Conservation (phyloP, 371 early-diverging fungal genomes). For the Mucor racemosus region DNA sequence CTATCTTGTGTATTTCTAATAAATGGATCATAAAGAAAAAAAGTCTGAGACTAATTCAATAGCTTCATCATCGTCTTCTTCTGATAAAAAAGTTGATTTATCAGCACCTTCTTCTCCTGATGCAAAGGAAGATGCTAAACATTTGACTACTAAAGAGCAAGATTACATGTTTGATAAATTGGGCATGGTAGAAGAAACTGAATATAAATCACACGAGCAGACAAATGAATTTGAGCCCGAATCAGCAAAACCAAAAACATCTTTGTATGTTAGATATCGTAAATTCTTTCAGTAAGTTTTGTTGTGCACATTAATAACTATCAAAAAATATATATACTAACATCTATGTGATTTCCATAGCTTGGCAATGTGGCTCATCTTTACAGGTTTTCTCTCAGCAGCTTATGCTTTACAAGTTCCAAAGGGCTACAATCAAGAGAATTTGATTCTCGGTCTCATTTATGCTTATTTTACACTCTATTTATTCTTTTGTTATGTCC, state of each 20-base stretch:
- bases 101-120: not conserved
- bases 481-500: conserved; percentile 42
- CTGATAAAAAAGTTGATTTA: not conserved
- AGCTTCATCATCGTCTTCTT: not conserved
- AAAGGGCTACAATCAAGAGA: conserved; percentile 38
- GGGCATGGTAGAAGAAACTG: not conserved
- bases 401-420: conserved; percentile 35
- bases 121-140: not conserved
- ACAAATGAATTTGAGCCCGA: not conserved
- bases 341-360: not conserved
- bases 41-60: not conserved
- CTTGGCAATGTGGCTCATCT: conserved; percentile 24
- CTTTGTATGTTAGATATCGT: not conserved
- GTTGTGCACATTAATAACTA: not conserved
- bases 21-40: not conserved
- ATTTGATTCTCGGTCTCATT: conserved; percentile 34
- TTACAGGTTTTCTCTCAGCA: conserved; percentile 32
- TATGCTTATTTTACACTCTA: conserved; percentile 33
- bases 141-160: not conserved
- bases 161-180: not conserved
- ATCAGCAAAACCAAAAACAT: not conserved
- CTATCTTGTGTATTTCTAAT: not conserved
- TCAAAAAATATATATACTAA: not conserved
- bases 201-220: not conserved
- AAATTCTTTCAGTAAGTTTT: not conserved